Base-by-base conservation (phyloP, 2,329 filamentous ascomycete genomes). In the Botryosphaeria agaves region DNA sequence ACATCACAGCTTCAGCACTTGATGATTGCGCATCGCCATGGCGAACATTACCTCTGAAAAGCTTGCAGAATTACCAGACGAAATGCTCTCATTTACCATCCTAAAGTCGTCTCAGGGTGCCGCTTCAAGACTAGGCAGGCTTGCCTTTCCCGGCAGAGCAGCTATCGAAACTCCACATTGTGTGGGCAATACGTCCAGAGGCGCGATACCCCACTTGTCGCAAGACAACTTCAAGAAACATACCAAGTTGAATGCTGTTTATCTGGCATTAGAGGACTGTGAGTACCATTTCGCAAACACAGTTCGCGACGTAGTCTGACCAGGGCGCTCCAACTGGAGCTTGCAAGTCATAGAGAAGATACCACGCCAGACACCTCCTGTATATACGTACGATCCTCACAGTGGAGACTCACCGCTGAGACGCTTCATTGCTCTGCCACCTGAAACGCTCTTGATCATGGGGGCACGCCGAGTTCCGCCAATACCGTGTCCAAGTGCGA, bases 211-310 rank as follows among this genome's bases (percentile, higher is more conserved):
- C 30, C 89, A 98, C 56, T 57, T 98, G 39, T 80, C 85, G 3
- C 85, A 84, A 23, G 89, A 98, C 59, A 78, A 78, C 36, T 62
- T 89, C 39, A 51, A 56, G 24, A 74, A 71, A 32, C 62, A 77
- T 43, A 73, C 75, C 1, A 50, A 66, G 4, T 62, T 91, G 35
- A 59, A 61, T 17, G 79, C 78, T 16, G 64, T 81, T 3, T 92
- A 92, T 48, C 61, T 89, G 45, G 81, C 78, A 1, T 59, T 95
- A 17, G 89, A 98, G 62, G 89, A 98, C 53, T 95, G 89, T 94
- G 64, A 55, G 79, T 53, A 28, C 16, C 18, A 16, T 16, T 31
- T 16, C 15, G 12, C 1, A 12, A 5, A 18, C 12, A 9, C 16
- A 14, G 28, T 19, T 29, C 5, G 11, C 20, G 19, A 28, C 30